Percentiles rank a stretch among this genome's conserved stretches.
phyloP scores from a whole-genome alignment of 805 yeast species.

The Blastobotrys muscicola region DNA sequence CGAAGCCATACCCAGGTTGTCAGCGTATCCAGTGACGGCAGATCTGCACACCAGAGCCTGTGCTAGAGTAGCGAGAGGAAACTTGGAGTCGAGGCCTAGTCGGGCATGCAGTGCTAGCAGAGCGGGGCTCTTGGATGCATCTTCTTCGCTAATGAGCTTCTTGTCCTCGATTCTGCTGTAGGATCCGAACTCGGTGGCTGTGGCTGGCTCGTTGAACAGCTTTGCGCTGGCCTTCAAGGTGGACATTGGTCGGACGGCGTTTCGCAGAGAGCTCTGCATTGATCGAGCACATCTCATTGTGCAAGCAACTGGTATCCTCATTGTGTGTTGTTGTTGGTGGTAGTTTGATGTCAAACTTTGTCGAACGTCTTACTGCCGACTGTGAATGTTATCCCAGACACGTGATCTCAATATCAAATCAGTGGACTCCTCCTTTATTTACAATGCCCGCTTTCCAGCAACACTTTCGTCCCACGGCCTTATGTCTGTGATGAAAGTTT shows the following conservation, averaged over 20 bases:
- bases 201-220: slow-evolving; percentile 12
- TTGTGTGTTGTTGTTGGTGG: too few species aligned
- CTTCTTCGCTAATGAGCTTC: slow-evolving; percentile 34
- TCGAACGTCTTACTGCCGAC: too few species aligned
- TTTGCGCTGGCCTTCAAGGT: neutral
- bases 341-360: too few species aligned
- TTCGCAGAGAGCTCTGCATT: neutral
- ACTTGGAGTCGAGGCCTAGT: slow-evolving; percentile 49
- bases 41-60: slow-evolving; percentile 61
- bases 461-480: too few species aligned
- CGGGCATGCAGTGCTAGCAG: slow-evolving; percentile 73
- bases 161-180: slow-evolving; percentile 24
- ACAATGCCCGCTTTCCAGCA: too few species aligned
- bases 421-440: too few species aligned
- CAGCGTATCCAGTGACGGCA: slow-evolving; percentile 41
- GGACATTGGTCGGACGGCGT: slow-evolving; percentile 5
- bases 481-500: too few species aligned
- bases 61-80: slow-evolving; percentile 59
- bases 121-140: slow-evolving; percentile 55
- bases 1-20: slow-evolving; percentile 70
- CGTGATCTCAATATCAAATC: too few species aligned
- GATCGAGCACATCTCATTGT: too few species aligned
- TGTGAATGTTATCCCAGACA: too few species aligned
- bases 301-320: too few species aligned
- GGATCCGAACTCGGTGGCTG: slow-evolving; percentile 26